These are phyloP conservation scores for Triadica sebifera DNA, from an alignment of 345 rosid genomes.

Conservation along the genomic window DNA sequence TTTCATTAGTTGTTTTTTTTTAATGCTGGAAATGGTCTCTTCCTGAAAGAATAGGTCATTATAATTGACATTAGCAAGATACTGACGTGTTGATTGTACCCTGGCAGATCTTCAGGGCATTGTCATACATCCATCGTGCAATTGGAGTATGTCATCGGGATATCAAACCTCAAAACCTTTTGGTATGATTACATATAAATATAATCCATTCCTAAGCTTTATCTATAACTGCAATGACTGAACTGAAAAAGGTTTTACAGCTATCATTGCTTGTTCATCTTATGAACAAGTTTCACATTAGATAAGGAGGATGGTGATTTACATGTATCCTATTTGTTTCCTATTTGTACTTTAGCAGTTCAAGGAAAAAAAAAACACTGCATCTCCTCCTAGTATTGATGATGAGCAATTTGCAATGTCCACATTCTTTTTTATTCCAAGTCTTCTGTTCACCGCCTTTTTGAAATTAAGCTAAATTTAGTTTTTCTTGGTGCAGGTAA, in stretches of 20 bases:
- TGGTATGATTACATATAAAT: constrained; percentile 52
- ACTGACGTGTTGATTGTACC: constrained; percentile 7
- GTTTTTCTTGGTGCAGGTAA: constrained; percentile 52
- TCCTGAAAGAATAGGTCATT: background rate
- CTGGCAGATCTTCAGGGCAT: constrained; percentile 87
- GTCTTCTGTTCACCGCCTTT: background rate
- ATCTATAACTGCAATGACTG: background rate
- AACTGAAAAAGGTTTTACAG: background rate
- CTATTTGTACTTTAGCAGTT: background rate
- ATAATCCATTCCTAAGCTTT: constrained; percentile 4
- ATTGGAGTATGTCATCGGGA: constrained; percentile 95
- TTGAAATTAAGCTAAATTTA: background rate
- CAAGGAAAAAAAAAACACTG: background rate
- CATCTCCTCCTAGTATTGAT: background rate
- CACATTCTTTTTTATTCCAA: background rate
- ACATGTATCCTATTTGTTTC: background rate
- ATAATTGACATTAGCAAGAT: background rate
- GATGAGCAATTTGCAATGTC: background rate
- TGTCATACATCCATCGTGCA: constrained; percentile 82
- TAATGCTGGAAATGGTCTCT: background rate
- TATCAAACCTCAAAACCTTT: constrained; percentile 95
- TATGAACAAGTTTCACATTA: too few species aligned
- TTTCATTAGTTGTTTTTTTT: background rate
- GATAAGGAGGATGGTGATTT: background rate
- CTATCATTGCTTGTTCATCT: background rate